Evolutionary conservation across 331 rosid species (phyloP).

Genomic region (Acacia concinna): DNA sequence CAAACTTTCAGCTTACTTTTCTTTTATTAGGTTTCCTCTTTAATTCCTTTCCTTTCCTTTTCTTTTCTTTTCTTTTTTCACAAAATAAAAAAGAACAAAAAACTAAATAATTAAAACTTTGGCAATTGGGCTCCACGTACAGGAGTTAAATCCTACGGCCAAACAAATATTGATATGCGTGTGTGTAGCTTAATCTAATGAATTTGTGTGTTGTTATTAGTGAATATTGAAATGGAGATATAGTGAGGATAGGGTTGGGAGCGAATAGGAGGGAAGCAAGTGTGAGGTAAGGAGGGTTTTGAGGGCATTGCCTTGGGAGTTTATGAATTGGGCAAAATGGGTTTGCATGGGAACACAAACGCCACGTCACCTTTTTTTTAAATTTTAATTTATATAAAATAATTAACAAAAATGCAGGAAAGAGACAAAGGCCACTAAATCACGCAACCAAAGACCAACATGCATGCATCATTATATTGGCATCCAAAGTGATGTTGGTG

Average conservation of each 20-base stretch:
- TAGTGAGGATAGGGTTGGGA: neutral
- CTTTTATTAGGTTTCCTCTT: too few relatives aligned
- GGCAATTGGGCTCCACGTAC: too few relatives aligned
- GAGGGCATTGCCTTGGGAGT: neutral
- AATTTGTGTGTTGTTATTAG: neutral
- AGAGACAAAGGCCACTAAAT: conserved; percentile 18
- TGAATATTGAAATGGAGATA: neutral
- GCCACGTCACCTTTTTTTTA: neutral
- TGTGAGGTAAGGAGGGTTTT: neutral
- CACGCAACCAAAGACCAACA: conserved; percentile 59
- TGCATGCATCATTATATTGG: conserved; percentile 55
- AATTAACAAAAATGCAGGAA: neutral
- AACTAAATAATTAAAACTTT: too few relatives aligned
- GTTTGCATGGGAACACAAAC: neutral
- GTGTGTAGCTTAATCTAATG: neutral
- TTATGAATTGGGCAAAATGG: neutral
- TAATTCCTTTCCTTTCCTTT: too few relatives aligned
- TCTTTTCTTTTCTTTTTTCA: too few relatives aligned
- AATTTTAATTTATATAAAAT: neutral
- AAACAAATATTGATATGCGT: neutral
- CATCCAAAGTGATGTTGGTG: conserved; percentile 46
- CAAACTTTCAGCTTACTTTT: too few relatives aligned
- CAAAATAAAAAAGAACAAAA: too few relatives aligned
- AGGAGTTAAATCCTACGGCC: too few relatives aligned
- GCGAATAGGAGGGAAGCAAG: neutral